These are phyloP conservation scores for Delphinella strobiligena DNA, from an alignment of 2,329 filamentous ascomycete species.

Conservation along the genomic window DNA sequence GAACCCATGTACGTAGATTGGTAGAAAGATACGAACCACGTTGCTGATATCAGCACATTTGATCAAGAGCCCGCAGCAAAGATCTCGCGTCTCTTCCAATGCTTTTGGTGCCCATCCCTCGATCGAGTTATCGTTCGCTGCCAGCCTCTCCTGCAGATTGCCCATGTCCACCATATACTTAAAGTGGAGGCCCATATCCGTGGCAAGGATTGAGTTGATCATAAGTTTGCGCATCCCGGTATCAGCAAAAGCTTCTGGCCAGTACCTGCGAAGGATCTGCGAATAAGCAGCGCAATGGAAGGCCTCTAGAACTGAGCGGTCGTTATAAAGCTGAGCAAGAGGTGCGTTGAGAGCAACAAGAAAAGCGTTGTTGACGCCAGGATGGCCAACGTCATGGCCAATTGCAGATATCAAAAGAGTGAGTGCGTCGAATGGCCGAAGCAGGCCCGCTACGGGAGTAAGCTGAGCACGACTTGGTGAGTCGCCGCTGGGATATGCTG, in stretches of 20 bases:
- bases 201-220: slow-evolving; percentile 95
- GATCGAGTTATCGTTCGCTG: slow-evolving; percentile 48
- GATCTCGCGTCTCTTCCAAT: slow-evolving; percentile 61
- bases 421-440: slow-evolving; percentile 79
- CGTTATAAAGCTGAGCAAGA: slow-evolving; percentile 89
- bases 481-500: slow-evolving; percentile 43
- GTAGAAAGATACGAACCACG: slow-evolving; percentile 52
- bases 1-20: slow-evolving; percentile 1
- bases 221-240: slow-evolving; percentile 73
- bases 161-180: slow-evolving; percentile 87
- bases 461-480: slow-evolving; percentile 14
- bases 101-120: slow-evolving; percentile 69
- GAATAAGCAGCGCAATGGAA: slow-evolving; percentile 97
- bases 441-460: slow-evolving; percentile 54
- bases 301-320: slow-evolving; percentile 89
- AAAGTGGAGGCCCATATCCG: slow-evolving; percentile 94
- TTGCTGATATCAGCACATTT: slow-evolving; percentile 99
- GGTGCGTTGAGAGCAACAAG: slow-evolving; percentile 84
- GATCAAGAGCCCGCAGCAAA: slow-evolving; percentile 84
- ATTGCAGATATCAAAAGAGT: slow-evolving; percentile 91
- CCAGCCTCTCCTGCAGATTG: slow-evolving; percentile 67
- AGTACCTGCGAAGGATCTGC: slow-evolving; percentile 84
- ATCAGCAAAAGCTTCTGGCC: slow-evolving; percentile 72
- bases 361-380: slow-evolving; percentile 96
- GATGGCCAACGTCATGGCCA: slow-evolving; percentile 93